Percentiles rank a stretch among this genome's conserved stretches.
These are phyloP conservation scores for Pseudoscleropodium purum DNA, from an alignment of 225 moss, liverwort and hornwort genomes.

Conservation along the genomic window DNA sequence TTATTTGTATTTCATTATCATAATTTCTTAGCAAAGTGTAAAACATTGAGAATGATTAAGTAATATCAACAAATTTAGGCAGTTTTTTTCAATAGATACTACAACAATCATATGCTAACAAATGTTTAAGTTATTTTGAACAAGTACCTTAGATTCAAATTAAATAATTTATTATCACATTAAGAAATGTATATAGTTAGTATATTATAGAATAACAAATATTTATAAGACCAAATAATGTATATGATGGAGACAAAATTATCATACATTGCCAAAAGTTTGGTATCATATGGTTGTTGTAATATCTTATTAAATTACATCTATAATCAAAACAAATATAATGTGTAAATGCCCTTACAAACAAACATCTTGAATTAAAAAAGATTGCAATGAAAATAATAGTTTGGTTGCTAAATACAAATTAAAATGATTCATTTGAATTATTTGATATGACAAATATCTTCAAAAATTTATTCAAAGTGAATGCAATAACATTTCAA, in stretches of 20 bases:
- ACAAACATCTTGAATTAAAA: no score
- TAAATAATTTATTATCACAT: background rate
- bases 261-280: background rate
- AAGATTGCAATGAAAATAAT: background rate
- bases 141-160: background rate
- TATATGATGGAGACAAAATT: background rate
- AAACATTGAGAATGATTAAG: background rate
- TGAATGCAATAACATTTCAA: background rate
- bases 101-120: background rate
- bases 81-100: background rate
- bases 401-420: background rate
- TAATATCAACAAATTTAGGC: background rate
- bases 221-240: background rate
- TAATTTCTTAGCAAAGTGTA: background rate
- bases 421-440: background rate
- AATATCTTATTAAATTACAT: background rate
- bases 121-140: background rate
- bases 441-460: background rate
- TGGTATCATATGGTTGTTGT: background rate
- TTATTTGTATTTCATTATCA: no score
- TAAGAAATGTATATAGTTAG: background rate
- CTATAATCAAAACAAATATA: background rate
- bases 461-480: background rate
- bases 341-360: background rate
- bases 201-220: background rate